Evolutionary conservation across 164 flowering plant species (phyloP), one percentile per base, ranked within the genome.

Genomic region (Umbilicus rupestris): DNA sequence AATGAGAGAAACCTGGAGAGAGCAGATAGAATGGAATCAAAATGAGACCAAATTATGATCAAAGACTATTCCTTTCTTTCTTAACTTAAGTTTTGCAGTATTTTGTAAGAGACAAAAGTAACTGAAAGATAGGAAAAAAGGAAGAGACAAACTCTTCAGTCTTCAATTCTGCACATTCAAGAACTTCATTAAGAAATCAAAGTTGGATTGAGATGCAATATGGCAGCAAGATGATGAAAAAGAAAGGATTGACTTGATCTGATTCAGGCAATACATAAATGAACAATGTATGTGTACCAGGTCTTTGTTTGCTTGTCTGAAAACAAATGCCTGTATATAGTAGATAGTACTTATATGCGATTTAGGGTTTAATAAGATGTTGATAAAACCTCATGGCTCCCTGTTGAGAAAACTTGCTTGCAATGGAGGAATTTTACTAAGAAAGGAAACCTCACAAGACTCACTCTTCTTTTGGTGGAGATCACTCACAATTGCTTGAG

Each of bases 231-330:
- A 31, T 12, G 17, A n/a, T 57, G 35, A 58, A 28, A 24, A 28
- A 58, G 52, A 5, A 45, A 26, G 41, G 70, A 46, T 39, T 65
- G 73, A 70, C 68, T 39, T 39, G 55, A 35, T 64, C 73, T 67
- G 67, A 66, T 28, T 42, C 16, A n/a, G 2, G 41, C 41, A 14
- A 31, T 29, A 37, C 37, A 37, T 49, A n/a, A n/a, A 47, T 47
- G 4, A 47, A n/a, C 22, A 45, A 45, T 45, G 47, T 45, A n/a
- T 15, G 19, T 14, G 22, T 19, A 47, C 52, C 52, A n/a, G 52
- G 52, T 47, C 52, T 47, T 47, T 47, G 8, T 47, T 47, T 47
- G 52, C 20, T 22, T 47, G 52, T 47, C 22, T 47, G 52, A 47
- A 47, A n/a, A 19, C 19, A 3, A 47, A 47, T 19, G 52, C 9